Conservation (phyloP, 1,284 basidiomycete species). For the Leccinum cinnamomeum region DNA sequence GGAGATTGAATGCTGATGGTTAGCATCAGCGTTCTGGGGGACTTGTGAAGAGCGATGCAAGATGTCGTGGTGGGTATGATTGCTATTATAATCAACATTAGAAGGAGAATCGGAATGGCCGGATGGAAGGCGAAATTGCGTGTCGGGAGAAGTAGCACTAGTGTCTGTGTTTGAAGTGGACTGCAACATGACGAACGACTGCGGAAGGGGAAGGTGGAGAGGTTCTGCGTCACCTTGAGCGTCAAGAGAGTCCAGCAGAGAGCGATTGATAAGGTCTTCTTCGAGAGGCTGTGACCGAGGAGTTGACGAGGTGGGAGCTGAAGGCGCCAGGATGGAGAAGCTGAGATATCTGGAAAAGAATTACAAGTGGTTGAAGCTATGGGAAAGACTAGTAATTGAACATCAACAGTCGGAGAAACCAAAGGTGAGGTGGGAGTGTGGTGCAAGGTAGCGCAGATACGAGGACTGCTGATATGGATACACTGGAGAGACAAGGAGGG, state of each 20-base stretch:
- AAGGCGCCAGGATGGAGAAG: conserved; percentile 65
- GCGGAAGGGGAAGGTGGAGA: conserved; percentile 36
- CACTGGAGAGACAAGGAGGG: conserved; percentile 29
- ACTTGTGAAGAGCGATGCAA: conserved; percentile 37
- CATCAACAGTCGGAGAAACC: conserved; percentile 38
- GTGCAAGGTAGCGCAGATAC: conserved; percentile 32
- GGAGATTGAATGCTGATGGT: conserved; percentile 35
- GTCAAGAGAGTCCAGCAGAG: conserved; percentile 75
- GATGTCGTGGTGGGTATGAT: conserved; percentile 38
- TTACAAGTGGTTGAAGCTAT: conserved; percentile 34
- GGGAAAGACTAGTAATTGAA: conserved; percentile 35
- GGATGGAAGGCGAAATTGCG: conserved; percentile 49
- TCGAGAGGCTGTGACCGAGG: conserved; percentile 50
- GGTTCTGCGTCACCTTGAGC: conserved; percentile 78
- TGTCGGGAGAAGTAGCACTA: conserved; percentile 50
- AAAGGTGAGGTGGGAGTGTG: conserved; percentile 20
- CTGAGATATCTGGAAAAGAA: conserved; percentile 26
- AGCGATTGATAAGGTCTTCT: conserved; percentile 83
- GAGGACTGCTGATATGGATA: conserved; percentile 39
- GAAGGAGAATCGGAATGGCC: conserved; percentile 54
- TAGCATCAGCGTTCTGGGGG: conserved; percentile 36
- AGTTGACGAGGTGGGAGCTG: conserved; percentile 55
- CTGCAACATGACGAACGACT: conserved; percentile 32
- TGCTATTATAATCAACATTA: conserved; percentile 35
- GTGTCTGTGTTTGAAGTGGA: conserved; percentile 51